These are phyloP conservation scores for Centrapalus pauciflorus DNA, from an alignment of 129 eudicot species.

Conservation along the genomic window DNA sequence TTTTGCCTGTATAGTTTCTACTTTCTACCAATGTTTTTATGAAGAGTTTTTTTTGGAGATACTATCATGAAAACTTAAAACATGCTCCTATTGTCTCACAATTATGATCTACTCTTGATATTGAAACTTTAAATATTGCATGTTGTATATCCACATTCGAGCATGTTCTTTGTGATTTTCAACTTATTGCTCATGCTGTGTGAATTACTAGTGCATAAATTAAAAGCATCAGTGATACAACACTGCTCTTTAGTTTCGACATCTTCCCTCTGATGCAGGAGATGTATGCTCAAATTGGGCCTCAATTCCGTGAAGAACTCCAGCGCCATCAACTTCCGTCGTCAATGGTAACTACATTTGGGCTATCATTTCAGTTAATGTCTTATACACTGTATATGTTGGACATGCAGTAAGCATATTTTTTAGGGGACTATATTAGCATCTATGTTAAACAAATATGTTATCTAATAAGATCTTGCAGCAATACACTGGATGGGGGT, in stretches of 20 bases:
- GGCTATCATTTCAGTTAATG: background rate
- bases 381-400: background rate
- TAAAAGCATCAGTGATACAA: background rate
- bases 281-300: conserved; percentile 91
- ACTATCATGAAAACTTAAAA: background rate
- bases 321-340: conserved; percentile 83
- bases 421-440: background rate
- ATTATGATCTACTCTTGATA: background rate
- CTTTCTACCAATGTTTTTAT: background rate
- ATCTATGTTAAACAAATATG: background rate
- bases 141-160: background rate
- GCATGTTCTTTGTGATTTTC: background rate
- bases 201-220: background rate
- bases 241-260: background rate
- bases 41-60: background rate
- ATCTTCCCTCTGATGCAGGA: conserved; percentile 49
- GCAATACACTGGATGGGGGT: background rate
- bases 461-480: background rate
- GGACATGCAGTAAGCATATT: background rate
- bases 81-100: conserved; percentile 1
- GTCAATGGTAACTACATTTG: conserved; percentile 48
- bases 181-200: background rate
- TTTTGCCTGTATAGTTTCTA: background rate
- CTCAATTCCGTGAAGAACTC: conserved; percentile 92
- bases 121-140: background rate